Evolutionary conservation across 2,329 filamentous ascomycete genomes (phyloP), one percentile per base, ranked within the genome.

Genomic region (Nemania sp.): DNA sequence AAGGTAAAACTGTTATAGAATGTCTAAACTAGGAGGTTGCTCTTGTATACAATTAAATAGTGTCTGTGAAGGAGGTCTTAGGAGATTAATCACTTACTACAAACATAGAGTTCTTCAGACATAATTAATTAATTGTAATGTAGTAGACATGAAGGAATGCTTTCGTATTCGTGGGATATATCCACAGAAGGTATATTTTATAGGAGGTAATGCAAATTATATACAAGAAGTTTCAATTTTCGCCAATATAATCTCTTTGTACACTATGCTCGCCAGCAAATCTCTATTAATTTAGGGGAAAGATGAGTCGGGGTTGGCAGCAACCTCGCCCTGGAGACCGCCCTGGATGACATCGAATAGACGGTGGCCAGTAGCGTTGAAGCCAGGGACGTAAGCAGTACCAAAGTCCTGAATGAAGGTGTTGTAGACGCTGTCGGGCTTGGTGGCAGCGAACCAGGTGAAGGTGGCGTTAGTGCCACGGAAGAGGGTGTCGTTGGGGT

Each of bases 391-490:
- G 55, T 45, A 69, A 8, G 29, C 58, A 13, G 62, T 66, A 20
- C 69, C 69, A 59, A 70, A 70, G 27, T 70, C 62, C 35, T 68
- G 60, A 27, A 70, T 70, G 43, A 61, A 70, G 43, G 65, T 70
- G 68, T 68, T 64, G 57, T 70, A 69, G 53, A 22, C 53, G 5
- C 45, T 52, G 6, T 41, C 62, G 29, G 68, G 65, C 68, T 72
- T 72, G 13, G 52, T 58, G 15, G 64, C 56, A 18, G 66, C 67
- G 3, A 72, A 11, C 68, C 68, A 72, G 22, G 67, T 70, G 35
- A 72, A 72, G 20, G 70, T 72, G 18, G 51, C 56, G 63, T 72
- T 72, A 60, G 68, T 72, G 47, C 68, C 70, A 8, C 62, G 27
- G 62, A 70, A 65, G 56, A 72, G 65, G 6, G 59, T 32, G 60